Evolutionary conservation across 208 protist species (phyloP), one percentile per base, ranked within the genome.

Genomic region (Trypanosoma lewisi): DNA sequence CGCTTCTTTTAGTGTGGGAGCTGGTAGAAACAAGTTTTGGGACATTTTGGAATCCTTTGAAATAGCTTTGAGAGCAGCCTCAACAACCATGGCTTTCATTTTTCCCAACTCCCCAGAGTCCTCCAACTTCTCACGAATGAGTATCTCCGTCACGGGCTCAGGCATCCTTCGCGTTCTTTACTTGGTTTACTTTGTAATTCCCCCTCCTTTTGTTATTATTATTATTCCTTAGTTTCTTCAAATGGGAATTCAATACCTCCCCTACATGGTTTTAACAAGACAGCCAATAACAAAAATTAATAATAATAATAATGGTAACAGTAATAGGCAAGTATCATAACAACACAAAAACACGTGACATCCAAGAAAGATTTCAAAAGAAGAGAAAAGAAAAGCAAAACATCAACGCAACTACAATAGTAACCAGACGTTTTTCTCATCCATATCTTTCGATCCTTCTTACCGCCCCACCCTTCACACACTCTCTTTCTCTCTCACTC

Each of bases 21-120:
- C 73, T 17, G 78, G 79, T 5, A 63, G 11, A 70, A 96, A 96
- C 36, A 80, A 39, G 7, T 54, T 57, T 11, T 51, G 21, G 14
- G n/a, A 21, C 27, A 39, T 31, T 12, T 42, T 19, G 41, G 31
- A 31, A 54, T 76, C 67, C 27, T 58, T 30, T 9, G 55, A 55
- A 52, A 81, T 51, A 48, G 53, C 39, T 21, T 41, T 61, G 36
- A 94, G 69, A 14, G 87, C 75, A 0, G 90, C 87, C 49, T 96
- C 87, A 42, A 91, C 82, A 41, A 96, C 80, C 90, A 96, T 94
- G 30, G 90, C 90, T 8, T 82, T 77, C 81, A 96, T 96, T 63
- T 92, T 93, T 30, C 71, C 77, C 12, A 89, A 71, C 68, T 94
- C 80, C 2, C 90, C 90, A 1, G 80, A 83, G 21, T 62, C 54